Evolutionary conservation across 768 basidiomycete genomes (phyloP), one percentile per base, ranked within the genome.

Genomic region (Rhodosporidiobolus sp.): DNA sequence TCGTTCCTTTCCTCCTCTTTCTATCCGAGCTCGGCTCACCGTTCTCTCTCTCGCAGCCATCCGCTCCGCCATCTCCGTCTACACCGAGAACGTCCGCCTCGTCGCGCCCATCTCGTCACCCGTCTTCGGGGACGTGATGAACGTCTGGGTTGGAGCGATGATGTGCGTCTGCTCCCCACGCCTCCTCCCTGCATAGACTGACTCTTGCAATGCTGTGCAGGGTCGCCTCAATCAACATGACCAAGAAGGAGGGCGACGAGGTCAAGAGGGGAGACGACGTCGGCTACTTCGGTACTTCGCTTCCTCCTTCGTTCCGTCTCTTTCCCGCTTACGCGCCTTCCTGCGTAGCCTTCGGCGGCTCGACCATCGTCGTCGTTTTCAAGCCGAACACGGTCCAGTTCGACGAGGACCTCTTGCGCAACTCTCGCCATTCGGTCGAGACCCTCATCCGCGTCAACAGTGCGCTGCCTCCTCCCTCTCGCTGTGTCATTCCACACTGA

Each of bases 21-120:
- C 4, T 17, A 4, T 26, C 22, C 17, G 20, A 20, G 56, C 8
- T 17, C 17, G 32, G 1, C 45, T 32, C 5, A 48, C 43, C 17
- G 19, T 20, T 19, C 17, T 17, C 19, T 16, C 43, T 2, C n/a
- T 3, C 28, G 19, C 60, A 61, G 95, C 95, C 0, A 90, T 99
- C 73, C 86, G 95, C 6, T 91, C 92, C 1, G 49, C 67, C 4
- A 82, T 96, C 19, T 92, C 96, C 74, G 92, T 97, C 19, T 97
- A 94, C 77, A 92, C 93, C 28, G 94, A 97, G 82, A 99, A 99
- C 77, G 90, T 85, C 10, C 85, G 96, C 34, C 93, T 93, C 84
- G 88, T 99, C 46, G 90, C 95, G 12, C 91, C 91, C 3, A 94
- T 98, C 65, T 88, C 95, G 73, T 92, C 88, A 70, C 88, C 89